Percentiles rank a stretch among this genome's conserved stretches.
phyloP scores from a whole-genome alignment of 805 yeast species.

The Zygoascus ofunaensis region DNA sequence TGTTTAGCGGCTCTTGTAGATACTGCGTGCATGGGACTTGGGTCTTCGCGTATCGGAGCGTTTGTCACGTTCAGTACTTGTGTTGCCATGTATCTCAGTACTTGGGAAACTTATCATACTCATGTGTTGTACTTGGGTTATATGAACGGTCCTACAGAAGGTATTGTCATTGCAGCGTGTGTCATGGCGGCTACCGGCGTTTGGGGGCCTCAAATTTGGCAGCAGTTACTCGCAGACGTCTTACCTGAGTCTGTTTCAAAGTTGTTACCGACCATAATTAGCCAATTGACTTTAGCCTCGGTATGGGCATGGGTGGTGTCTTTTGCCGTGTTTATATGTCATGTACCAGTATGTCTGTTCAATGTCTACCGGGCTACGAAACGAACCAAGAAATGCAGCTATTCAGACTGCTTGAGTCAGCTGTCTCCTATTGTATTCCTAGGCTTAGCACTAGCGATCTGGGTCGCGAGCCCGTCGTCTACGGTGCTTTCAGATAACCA shows the following conservation, averaged over 20 bases:
- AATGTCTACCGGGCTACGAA: conserved; percentile 30
- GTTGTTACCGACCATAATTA: conserved; percentile 2
- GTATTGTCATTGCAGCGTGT: conserved; percentile 56
- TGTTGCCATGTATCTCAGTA: conserved; percentile 47
- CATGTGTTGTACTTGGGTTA: conserved; percentile 73
- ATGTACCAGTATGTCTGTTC: conserved; percentile 57
- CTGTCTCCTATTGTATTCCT: conserved; percentile 60
- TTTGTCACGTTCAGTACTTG: conserved; percentile 71
- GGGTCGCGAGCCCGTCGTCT: conserved; percentile 43
- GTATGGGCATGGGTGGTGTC: conserved; percentile 25
- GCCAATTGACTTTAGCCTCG: conserved; percentile 13
- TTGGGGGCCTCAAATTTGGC: conserved; percentile 63
- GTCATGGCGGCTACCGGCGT: conserved; percentile 58
- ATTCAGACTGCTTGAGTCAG: conserved; percentile 40
- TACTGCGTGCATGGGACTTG: conserved; percentile 68
- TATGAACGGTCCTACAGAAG: conserved; percentile 94
- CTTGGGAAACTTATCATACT: conserved; percentile 95
- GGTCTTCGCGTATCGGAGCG: conserved; percentile 67
- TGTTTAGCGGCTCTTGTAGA: conserved; percentile 68
- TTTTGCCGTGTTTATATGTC: conserved; percentile 39
- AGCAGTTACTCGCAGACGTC: conserved; percentile 33
- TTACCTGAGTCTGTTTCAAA: conserved; percentile 9
- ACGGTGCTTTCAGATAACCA: conserved; percentile 33
- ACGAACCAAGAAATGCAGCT: conserved; percentile 39
- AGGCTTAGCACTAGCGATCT: conserved; percentile 39